Conservation (phyloP, 2,329 filamentous ascomycete genomes). For the Penicillium verrucosum region DNA sequence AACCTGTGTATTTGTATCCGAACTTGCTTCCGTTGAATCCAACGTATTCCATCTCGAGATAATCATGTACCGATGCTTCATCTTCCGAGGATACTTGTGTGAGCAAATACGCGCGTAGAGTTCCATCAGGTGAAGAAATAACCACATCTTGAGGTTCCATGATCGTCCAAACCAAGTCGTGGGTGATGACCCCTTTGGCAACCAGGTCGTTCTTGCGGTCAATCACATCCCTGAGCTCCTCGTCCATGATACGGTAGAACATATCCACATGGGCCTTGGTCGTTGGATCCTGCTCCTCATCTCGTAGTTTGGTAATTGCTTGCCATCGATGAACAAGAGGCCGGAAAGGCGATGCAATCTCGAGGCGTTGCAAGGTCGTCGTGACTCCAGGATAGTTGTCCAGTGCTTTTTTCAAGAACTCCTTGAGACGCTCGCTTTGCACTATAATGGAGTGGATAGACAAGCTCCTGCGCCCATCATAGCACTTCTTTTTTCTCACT, state of each 20-base stretch:
- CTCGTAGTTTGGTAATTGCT: slow-evolving; percentile 43
- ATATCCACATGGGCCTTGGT: slow-evolving; percentile 50
- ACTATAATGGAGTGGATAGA: slow-evolving; percentile 61
- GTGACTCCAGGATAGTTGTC: slow-evolving; percentile 60
- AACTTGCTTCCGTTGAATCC: slow-evolving; percentile 22
- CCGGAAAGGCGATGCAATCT: slow-evolving; percentile 60
- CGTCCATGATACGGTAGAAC: slow-evolving; percentile 48
- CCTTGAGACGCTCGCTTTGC: slow-evolving; percentile 61
- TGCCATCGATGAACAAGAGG: slow-evolving; percentile 66
- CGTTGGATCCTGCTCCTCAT: slow-evolving; percentile 43
- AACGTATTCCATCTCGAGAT: slow-evolving; percentile 13
- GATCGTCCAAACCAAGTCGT: slow-evolving; percentile 45
- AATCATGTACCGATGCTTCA: not conserved
- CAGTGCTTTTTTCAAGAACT: slow-evolving; percentile 54
- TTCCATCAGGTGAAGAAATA: slow-evolving; percentile 4
- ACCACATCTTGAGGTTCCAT: slow-evolving; percentile 33
- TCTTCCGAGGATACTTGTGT: not conserved
- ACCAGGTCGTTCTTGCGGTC: slow-evolving; percentile 52
- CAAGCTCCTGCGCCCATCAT: slow-evolving; percentile 59
- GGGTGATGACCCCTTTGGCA: slow-evolving; percentile 53
- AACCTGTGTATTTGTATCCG: slow-evolving; percentile 7
- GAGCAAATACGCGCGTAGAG: slow-evolving; percentile 13
- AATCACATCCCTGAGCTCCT: slow-evolving; percentile 53
- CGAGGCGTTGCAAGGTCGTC: slow-evolving; percentile 57
- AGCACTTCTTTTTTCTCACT: slow-evolving; percentile 56